These are phyloP conservation scores for Cystobasidium onofrii DNA, from an alignment of 768 basidiomycete genomes.

Conservation along the genomic window DNA sequence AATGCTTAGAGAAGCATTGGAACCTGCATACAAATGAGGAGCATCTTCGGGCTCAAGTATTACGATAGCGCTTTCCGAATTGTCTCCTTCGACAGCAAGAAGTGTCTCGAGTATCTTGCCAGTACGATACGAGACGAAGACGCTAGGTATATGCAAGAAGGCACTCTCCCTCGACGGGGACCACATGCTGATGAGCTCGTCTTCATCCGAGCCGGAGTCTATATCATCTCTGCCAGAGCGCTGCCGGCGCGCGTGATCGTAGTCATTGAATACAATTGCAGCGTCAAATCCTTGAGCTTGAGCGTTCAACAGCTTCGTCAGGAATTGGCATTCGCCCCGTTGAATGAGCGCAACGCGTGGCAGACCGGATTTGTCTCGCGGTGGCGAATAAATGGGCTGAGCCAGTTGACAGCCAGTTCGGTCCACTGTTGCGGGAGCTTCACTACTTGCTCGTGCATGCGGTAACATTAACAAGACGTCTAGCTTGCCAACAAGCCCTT, in stretches of 20 bases:
- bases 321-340: conserved; percentile 23
- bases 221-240: not conserved
- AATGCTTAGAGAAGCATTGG: not conserved
- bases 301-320: conserved; percentile 19
- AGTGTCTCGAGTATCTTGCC: conserved; percentile 16
- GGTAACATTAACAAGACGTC: not conserved
- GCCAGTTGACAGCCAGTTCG: not conserved
- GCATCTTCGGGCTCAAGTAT: conserved; percentile 11
- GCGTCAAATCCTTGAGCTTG: conserved; percentile 16
- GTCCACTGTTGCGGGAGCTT: not conserved
- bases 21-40: conserved; percentile 6
- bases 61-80: not conserved
- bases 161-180: not conserved
- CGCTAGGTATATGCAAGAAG: conserved; percentile 1
- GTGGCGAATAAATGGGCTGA: not conserved
- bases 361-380: not conserved
- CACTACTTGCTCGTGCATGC: not conserved
- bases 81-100: not conserved
- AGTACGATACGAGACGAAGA: conserved; percentile 9
- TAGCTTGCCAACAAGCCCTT: not conserved
- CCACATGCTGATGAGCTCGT: conserved; percentile 31
- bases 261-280: conserved; percentile 21
- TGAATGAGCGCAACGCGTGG: conserved; percentile 21
- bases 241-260: conserved; percentile 1
- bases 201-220: not conserved